These are phyloP conservation scores for Trichomonascaceae sp. DNA, from an alignment of 1,139 yeast genomes.

Conservation along the genomic window DNA sequence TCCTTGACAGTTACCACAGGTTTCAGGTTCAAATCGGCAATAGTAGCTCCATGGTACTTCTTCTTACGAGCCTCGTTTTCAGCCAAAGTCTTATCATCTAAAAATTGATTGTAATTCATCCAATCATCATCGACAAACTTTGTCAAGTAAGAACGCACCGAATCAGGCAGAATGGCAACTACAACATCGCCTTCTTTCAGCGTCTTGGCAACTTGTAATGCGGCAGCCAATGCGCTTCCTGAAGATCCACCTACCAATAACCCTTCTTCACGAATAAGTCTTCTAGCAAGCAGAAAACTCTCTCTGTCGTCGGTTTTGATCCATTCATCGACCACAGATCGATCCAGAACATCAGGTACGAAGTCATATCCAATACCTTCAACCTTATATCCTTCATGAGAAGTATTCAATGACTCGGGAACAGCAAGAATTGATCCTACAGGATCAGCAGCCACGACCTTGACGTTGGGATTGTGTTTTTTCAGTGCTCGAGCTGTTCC, in stretches of 20 bases:
- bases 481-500: conserved; percentile 76
- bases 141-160: conserved; percentile 79
- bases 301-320: conserved; percentile 81
- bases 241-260: conserved; percentile 84
- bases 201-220: conserved; percentile 62
- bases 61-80: conserved; percentile 41
- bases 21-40: conserved; percentile 65
- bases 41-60: conserved; percentile 53
- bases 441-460: conserved; percentile 79
- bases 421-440: conserved; percentile 78
- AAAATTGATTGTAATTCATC: conserved; percentile 76
- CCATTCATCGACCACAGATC: conserved; percentile 69
- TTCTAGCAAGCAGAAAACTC: conserved; percentile 74
- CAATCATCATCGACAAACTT: conserved; percentile 90
- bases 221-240: conserved; percentile 80
- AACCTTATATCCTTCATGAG: conserved; percentile 62
- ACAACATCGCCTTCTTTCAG: conserved; percentile 68
- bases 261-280: conserved; percentile 81
- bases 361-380: conserved; percentile 94
- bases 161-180: conserved; percentile 83
- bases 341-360: conserved; percentile 72
- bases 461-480: conserved; percentile 58
- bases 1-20: conserved; percentile 75
- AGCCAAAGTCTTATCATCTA: conserved; percentile 41
- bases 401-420: conserved; percentile 66